These are phyloP conservation scores for Erigeron philadelphicus DNA, from an alignment of 140 eudicot species.

Conservation along the genomic window DNA sequence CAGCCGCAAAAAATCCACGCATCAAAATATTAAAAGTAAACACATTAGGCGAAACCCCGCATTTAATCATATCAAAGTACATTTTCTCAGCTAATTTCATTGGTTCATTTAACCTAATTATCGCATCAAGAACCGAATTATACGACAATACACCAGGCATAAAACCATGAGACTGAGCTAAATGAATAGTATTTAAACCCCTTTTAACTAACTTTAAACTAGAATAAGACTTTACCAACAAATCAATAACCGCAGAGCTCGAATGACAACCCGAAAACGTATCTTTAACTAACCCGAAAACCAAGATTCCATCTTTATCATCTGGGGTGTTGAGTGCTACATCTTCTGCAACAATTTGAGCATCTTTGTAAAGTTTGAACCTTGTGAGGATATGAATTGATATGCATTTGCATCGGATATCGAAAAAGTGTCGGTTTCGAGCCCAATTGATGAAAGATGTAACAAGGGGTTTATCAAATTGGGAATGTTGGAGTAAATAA, in stretches of 20 bases:
- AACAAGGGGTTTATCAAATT: constrained; percentile 53
- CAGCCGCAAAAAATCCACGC: constrained; percentile 54
- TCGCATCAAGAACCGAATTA: constrained; percentile 66
- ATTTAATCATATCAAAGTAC: constrained; percentile 43
- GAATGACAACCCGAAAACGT: constrained; percentile 55
- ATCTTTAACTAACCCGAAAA: constrained; percentile 43
- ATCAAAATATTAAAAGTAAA: constrained; percentile 77
- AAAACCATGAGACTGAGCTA: constrained; percentile 59
- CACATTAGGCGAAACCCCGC: constrained; percentile 64
- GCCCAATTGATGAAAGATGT: constrained; percentile 67
- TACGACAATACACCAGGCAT: constrained; percentile 83
- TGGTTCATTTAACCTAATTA: constrained; percentile 32
- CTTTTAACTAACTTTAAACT: constrained; percentile 54
- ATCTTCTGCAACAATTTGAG: constrained; percentile 57
- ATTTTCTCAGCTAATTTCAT: constrained; percentile 40
- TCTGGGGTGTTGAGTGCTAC: constrained; percentile 27
- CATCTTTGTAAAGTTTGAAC: constrained; percentile 68
- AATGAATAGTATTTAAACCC: constrained; percentile 52
- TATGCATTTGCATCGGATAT: constrained; percentile 48
- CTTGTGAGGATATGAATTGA: constrained; percentile 71
- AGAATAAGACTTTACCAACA: constrained; percentile 70
- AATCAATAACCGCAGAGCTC: constrained; percentile 73
- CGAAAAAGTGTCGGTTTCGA: constrained; percentile 49
- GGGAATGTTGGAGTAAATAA: constrained; percentile 52
- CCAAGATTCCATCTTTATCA: constrained; percentile 34